Conservation (phyloP, 768 basidiomycete species). For the Phanerodontia chrysosporium region DNA sequence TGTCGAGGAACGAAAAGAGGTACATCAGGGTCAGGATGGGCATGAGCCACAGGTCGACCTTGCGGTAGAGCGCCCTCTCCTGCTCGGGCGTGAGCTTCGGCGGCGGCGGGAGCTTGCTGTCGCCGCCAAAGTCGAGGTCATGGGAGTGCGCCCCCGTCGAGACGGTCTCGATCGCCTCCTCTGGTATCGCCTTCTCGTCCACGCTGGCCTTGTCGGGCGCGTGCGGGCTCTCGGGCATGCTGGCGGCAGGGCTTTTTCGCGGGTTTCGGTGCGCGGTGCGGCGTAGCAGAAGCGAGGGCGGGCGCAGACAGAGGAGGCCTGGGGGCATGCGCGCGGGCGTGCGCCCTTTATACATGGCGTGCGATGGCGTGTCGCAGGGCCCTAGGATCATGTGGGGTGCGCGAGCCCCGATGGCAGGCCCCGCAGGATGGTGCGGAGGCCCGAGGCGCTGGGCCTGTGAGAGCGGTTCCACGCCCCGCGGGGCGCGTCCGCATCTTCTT, state of each 20-base stretch:
- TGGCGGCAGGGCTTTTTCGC: background rate
- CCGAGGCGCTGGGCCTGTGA: background rate
- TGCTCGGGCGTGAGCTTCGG: constrained; percentile 42
- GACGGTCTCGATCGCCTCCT: constrained; percentile 1
- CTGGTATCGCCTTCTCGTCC: background rate
- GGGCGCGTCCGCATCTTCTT: background rate
- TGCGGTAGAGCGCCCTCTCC: constrained; percentile 35
- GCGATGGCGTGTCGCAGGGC: background rate
- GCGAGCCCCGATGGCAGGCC: background rate
- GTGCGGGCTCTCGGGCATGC: background rate
- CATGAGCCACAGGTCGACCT: constrained; percentile 28
- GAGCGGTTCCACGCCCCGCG: constrained; percentile 1
- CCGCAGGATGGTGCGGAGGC: background rate
- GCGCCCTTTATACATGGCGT: constrained; percentile 1
- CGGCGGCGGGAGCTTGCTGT: constrained; percentile 40
- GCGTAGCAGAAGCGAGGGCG: background rate
- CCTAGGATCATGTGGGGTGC: background rate
- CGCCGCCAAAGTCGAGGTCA: constrained; percentile 38
- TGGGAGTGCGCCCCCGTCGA: background rate
- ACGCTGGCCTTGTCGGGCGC: background rate
- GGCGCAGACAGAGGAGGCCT: background rate
- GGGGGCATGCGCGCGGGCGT: no score
- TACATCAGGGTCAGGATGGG: constrained; percentile 29
- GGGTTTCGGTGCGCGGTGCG: no score
- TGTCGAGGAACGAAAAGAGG: constrained; percentile 26